These are phyloP conservation scores for Nemania bipapillata DNA, from an alignment of 2,329 filamentous ascomycete species.

Conservation along the genomic window DNA sequence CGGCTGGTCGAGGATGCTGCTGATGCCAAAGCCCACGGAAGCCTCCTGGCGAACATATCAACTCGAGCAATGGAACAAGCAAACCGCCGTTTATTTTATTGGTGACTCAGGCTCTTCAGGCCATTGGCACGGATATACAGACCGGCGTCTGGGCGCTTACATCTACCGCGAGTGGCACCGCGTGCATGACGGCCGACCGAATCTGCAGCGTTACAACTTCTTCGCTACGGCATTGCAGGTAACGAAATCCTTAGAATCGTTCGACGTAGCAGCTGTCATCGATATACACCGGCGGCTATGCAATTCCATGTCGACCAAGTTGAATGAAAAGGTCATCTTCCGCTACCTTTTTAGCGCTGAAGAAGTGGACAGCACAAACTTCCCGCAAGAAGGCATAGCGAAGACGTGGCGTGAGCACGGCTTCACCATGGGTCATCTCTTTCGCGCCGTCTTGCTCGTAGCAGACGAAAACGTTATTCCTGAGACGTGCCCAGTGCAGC, in stretches of 20 bases:
- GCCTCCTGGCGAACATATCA: constrained; percentile 32
- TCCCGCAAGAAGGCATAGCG: constrained; percentile 35
- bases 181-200: constrained; percentile 35
- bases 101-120: constrained; percentile 32
- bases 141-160: constrained; percentile 37
- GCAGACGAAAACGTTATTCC: constrained; percentile 38
- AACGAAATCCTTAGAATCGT: constrained; percentile 35
- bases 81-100: constrained; percentile 39
- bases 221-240: constrained; percentile 37
- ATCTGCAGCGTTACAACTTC: constrained; percentile 38
- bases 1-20: constrained; percentile 36
- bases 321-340: constrained; percentile 36
- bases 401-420: constrained; percentile 37
- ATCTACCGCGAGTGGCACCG: constrained; percentile 37
- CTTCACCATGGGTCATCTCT: constrained; percentile 37
- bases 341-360: constrained; percentile 30
- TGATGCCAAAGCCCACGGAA: constrained; percentile 34
- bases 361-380: constrained; percentile 33
- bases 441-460: constrained; percentile 36
- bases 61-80: constrained; percentile 36
- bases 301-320: constrained; percentile 34
- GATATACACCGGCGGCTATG: constrained; percentile 37
- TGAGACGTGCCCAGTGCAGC: constrained; percentile 31
- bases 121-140: constrained; percentile 36
- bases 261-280: constrained; percentile 35